phyloP scores from a whole-genome alignment of 2,329 filamentous ascomycete genomes.

The Penicillium fuscoglaucum region DNA sequence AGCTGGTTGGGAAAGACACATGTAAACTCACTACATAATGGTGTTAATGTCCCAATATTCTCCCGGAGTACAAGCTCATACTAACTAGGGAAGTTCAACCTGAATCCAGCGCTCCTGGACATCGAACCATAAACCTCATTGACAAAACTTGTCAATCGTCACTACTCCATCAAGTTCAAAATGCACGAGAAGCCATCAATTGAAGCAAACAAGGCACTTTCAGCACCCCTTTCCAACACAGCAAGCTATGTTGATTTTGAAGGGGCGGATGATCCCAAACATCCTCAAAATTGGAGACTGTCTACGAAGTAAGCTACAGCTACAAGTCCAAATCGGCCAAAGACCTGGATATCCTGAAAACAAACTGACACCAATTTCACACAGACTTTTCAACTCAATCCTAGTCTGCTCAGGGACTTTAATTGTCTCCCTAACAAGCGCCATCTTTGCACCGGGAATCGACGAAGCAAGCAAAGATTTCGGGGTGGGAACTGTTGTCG shows the following conservation, averaged over 20 bases:
- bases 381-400: conserved; percentile 25
- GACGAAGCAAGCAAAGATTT: conserved; percentile 52
- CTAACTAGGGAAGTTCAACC: too few relatives aligned
- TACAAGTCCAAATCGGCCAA: background rate
- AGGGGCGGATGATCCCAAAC: conserved; percentile 50
- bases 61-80: background rate
- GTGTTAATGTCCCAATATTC: background rate
- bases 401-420: conserved; percentile 49
- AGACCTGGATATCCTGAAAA: background rate
- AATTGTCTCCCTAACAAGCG: conserved; percentile 52
- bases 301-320: conserved; percentile 44
- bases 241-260: conserved; percentile 58
- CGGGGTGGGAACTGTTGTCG: conserved; percentile 43
- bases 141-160: background rate
- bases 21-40: background rate
- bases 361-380: background rate
- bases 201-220: conserved; percentile 48
- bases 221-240: conserved; percentile 49
- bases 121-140: background rate
- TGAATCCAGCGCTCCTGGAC: background rate
- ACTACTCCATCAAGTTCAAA: background rate
- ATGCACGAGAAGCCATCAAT: conserved; percentile 17
- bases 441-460: conserved; percentile 69
- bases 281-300: conserved; percentile 54
- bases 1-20: background rate